These are phyloP conservation scores for Auricularia sp. DNA, from an alignment of 768 basidiomycete species.

Conservation along the genomic window DNA sequence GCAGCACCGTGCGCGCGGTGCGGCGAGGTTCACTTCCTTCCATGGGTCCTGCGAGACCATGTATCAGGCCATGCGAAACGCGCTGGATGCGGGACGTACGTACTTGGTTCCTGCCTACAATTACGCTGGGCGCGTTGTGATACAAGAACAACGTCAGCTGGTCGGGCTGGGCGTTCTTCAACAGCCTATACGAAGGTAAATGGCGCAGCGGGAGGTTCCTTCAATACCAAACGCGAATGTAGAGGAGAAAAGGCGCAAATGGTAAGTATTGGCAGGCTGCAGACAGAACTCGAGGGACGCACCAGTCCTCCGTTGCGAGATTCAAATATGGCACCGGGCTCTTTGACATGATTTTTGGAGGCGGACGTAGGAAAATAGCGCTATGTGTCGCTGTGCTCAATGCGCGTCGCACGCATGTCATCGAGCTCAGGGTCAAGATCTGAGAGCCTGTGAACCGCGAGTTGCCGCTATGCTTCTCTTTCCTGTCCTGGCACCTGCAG, in stretches of 20 bases:
- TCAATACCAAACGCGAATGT: no score
- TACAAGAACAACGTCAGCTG: constrained; percentile 78
- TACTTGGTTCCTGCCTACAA: constrained; percentile 83
- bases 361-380: no score
- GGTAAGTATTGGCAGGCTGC: constrained; percentile 26
- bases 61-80: not conserved
- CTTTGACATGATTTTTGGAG: constrained; percentile 38
- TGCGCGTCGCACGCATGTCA: no score
- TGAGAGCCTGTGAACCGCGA: no score
- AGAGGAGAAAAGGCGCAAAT: no score
- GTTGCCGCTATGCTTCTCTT: no score
- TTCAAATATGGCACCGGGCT: constrained; percentile 85
- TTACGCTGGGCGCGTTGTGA: constrained; percentile 77
- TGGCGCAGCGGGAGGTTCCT: no score
- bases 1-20: constrained; percentile 30
- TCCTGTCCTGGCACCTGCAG: no score
- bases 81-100: constrained; percentile 3
- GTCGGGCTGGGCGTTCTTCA: constrained; percentile 35
- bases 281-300: constrained; percentile 23
- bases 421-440: no score
- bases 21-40: constrained; percentile 83
- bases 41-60: constrained; percentile 67
- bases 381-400: no score
- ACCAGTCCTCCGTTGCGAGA: constrained; percentile 87
- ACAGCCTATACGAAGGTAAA: no score